Evolutionary conservation across 805 yeast genomes (phyloP).

Genomic region (Kodamaea kakaduensis): DNA sequence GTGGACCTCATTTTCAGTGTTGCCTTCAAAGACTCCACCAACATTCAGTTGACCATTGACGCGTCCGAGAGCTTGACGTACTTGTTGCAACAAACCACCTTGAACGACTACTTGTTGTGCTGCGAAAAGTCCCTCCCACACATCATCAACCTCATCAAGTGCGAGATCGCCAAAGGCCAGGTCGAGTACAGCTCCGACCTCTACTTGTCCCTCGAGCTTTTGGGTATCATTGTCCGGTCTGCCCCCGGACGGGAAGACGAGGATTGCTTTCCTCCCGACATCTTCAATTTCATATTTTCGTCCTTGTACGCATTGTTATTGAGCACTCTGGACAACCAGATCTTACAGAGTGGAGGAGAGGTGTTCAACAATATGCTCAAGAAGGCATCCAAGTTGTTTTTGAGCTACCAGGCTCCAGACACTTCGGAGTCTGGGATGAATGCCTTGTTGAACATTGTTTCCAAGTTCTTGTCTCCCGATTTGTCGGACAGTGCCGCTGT

Average conservation of each 20-base stretch:
- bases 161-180: slow-evolving; percentile 18
- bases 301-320: slow-evolving; percentile 37
- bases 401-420: slow-evolving; percentile 27
- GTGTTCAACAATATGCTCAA: slow-evolving; percentile 59
- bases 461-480: slow-evolving; percentile 66
- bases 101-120: slow-evolving; percentile 42
- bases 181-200: slow-evolving; percentile 59
- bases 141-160: slow-evolving; percentile 34
- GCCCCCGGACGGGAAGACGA: slow-evolving; percentile 26
- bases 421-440: slow-evolving; percentile 46
- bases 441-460: slow-evolving; percentile 57
- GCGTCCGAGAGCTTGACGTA: slow-evolving; percentile 65
- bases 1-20: slow-evolving; percentile 58
- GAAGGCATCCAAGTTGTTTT: slow-evolving; percentile 32
- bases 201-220: slow-evolving; percentile 53
- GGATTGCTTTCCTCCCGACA: slow-evolving; percentile 30
- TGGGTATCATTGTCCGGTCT: slow-evolving; percentile 47
- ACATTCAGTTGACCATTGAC: slow-evolving; percentile 63
- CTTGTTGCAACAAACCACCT: slow-evolving; percentile 47
- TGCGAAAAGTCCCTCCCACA: slow-evolving; percentile 53
- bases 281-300: slow-evolving; percentile 45
- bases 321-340: slow-evolving; percentile 64
- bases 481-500: slow-evolving; percentile 78
- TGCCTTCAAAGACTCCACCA: slow-evolving; percentile 70
- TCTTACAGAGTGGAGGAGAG: slow-evolving; percentile 74